These are phyloP conservation scores for Penicillium angulare DNA, from an alignment of 495 filamentous ascomycete genomes.

Conservation along the genomic window DNA sequence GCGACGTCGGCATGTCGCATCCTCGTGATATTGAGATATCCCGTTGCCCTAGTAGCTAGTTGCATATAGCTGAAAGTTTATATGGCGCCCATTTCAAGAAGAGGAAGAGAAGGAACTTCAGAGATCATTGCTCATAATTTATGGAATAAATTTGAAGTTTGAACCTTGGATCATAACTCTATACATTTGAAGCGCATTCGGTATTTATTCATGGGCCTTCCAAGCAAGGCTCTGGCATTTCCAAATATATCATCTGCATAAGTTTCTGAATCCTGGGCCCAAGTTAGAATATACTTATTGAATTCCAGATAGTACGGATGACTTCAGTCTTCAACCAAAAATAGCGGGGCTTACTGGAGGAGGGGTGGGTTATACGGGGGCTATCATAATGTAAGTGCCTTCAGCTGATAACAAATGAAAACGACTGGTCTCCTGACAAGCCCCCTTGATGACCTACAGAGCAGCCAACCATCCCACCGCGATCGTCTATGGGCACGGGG, in stretches of 20 bases:
- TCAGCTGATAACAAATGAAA: conserved; percentile 26
- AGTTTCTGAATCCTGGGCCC: too few relatives aligned
- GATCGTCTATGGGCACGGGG: conserved; percentile 15
- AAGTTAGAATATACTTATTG: too few relatives aligned
- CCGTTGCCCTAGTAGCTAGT: conserved; percentile 2
- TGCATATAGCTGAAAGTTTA: not conserved
- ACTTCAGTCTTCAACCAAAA: not conserved
- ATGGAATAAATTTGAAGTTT: too few relatives aligned
- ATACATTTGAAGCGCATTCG: too few relatives aligned
- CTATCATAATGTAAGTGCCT: not conserved
- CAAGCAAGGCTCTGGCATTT: too few relatives aligned
- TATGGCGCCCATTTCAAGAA: not conserved
- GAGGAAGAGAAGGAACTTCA: not conserved
- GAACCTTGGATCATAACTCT: too few relatives aligned
- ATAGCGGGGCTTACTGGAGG: not conserved
- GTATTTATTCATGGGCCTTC: too few relatives aligned
- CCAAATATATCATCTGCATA: too few relatives aligned
- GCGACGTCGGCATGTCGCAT: conserved; percentile 6
- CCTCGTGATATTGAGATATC: conserved; percentile 17
- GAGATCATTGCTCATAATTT: not conserved
- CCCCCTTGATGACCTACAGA: conserved; percentile 8
- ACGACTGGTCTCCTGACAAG: conserved; percentile 27
- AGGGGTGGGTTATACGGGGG: not conserved
- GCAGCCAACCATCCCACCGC: conserved; percentile 13
- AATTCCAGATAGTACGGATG: not conserved